Evolutionary conservation across 164 flowering plant species (phyloP).

Genomic region (Vitis amurensis): DNA sequence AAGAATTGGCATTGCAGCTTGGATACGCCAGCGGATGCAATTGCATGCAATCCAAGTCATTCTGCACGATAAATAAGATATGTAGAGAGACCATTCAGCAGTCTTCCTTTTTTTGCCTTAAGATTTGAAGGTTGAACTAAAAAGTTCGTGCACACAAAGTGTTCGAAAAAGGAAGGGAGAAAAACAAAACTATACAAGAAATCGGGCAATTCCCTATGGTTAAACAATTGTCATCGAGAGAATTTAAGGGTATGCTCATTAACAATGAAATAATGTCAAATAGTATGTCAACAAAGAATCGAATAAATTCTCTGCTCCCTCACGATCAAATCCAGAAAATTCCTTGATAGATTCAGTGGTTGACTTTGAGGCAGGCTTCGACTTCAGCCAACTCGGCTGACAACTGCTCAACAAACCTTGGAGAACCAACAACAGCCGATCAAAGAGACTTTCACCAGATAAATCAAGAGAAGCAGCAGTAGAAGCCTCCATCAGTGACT

Average conservation of each 20-base stretch:
- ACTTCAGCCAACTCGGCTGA: slow-evolving; percentile 84
- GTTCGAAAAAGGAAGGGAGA: too few relatives aligned
- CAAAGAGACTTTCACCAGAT: slow-evolving; percentile 69
- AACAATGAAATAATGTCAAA: too few relatives aligned
- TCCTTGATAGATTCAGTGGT: slow-evolving; percentile 49
- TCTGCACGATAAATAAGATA: slow-evolving; percentile 33
- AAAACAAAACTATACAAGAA: neutral
- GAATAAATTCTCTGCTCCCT: slow-evolving; percentile 65
- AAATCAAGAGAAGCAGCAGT: slow-evolving; percentile 36
- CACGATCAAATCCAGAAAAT: slow-evolving; percentile 63
- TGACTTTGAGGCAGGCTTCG: slow-evolving; percentile 47
- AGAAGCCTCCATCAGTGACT: slow-evolving; percentile 35
- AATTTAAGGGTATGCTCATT: too few relatives aligned
- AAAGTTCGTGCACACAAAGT: too few relatives aligned
- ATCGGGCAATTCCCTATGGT: too few relatives aligned
- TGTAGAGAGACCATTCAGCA: neutral
- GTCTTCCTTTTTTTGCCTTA: too few relatives aligned
- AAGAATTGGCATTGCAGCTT: slow-evolving; percentile 88
- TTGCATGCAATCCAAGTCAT: slow-evolving; percentile 84
- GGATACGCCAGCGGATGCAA: slow-evolving; percentile 88
- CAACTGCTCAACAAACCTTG: slow-evolving; percentile 81
- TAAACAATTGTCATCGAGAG: too few relatives aligned
- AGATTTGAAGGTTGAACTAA: too few relatives aligned
- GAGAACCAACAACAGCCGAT: slow-evolving; percentile 67
- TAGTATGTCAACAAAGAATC: slow-evolving; percentile 8